These are phyloP conservation scores for Lecanicillium sp. DNA, from an alignment of 2,329 filamentous ascomycete species.

Conservation along the genomic window DNA sequence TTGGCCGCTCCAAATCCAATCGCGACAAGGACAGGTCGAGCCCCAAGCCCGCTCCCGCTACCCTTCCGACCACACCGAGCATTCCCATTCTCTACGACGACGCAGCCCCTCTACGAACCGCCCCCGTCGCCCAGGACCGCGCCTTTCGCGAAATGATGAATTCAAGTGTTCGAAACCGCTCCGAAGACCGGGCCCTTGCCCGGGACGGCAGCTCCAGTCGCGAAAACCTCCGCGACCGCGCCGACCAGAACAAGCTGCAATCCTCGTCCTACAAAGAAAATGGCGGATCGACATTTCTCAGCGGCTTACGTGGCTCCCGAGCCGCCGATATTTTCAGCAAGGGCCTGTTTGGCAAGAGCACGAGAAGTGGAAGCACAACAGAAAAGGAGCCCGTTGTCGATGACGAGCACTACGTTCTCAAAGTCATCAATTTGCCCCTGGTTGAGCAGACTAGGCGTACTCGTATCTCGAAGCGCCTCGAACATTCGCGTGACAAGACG, in stretches of 20 bases:
- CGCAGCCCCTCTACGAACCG: constrained; percentile 46
- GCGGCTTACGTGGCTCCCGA: constrained; percentile 65
- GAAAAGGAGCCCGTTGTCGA: constrained; percentile 62
- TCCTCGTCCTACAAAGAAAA: constrained; percentile 54
- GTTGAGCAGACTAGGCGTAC: constrained; percentile 87
- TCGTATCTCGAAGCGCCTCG: constrained; percentile 81
- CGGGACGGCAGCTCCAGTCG: constrained; percentile 39
- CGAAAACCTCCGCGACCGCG: constrained; percentile 38
- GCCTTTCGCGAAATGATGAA: constrained; percentile 63
- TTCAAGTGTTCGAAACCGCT: constrained; percentile 61
- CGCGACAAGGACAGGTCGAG: constrained; percentile 43
- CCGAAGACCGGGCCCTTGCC: constrained; percentile 56
- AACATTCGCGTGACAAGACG: constrained; percentile 87
- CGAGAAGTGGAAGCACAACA: constrained; percentile 62
- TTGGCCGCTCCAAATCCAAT: constrained; percentile 47
- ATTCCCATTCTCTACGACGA: constrained; percentile 26
- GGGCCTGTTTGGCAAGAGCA: constrained; percentile 73
- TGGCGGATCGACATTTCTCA: constrained; percentile 61
- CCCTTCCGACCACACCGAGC: constrained; percentile 19
- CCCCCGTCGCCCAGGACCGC: constrained; percentile 59
- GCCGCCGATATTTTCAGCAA: constrained; percentile 78
- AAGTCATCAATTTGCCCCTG: constrained; percentile 78
- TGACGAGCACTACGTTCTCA: constrained; percentile 77
- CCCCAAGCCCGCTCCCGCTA: constrained; percentile 29
- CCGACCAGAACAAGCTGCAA: constrained; percentile 32